Evolutionary conservation across 78 protist species (phyloP).

Genomic region (Polysphondylium violaceum): DNA sequence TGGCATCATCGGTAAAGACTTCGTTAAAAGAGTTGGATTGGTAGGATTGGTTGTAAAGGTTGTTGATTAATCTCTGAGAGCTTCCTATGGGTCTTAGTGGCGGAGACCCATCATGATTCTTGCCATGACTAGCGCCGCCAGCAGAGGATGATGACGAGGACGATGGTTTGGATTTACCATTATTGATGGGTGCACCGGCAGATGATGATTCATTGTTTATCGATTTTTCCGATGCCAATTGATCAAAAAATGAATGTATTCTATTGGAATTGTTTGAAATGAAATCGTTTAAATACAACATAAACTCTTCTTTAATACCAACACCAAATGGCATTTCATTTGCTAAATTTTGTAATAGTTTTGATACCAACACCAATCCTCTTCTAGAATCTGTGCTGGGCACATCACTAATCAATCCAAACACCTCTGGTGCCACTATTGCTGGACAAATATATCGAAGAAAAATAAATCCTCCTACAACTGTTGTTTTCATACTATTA

Average conservation of each 20-base stretch:
- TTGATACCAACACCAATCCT: slow-evolving; percentile 55
- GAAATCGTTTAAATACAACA: slow-evolving; percentile 40
- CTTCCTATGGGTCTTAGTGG: not conserved
- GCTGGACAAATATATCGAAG: slow-evolving; percentile 63
- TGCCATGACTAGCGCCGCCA: not conserved
- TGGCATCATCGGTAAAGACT: slow-evolving; percentile 13
- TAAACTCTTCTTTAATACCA: slow-evolving; percentile 66
- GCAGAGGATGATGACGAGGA: not conserved
- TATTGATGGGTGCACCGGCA: not conserved
- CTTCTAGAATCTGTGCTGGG: slow-evolving; percentile 55
- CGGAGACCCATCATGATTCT: not conserved
- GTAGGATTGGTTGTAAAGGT: not conserved
- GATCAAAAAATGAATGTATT: slow-evolving; percentile 55
- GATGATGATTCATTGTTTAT: not conserved
- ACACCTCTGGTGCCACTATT: slow-evolving; percentile 77
- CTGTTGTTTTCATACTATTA: slow-evolving; percentile 59
- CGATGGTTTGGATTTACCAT: not conserved
- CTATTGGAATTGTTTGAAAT: slow-evolving; percentile 17
- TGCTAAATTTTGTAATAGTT: slow-evolving; percentile 51
- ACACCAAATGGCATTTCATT: slow-evolving; percentile 73
- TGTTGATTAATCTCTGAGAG: not conserved
- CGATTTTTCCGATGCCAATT: slow-evolving; percentile 17
- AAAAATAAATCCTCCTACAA: slow-evolving; percentile 63
- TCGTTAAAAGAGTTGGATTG: too few relatives aligned
- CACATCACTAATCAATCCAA: slow-evolving; percentile 46